These are phyloP conservation scores for Blastocystis sp. DNA, from an alignment of 352 stramenopile species.

Conservation along the genomic window DNA sequence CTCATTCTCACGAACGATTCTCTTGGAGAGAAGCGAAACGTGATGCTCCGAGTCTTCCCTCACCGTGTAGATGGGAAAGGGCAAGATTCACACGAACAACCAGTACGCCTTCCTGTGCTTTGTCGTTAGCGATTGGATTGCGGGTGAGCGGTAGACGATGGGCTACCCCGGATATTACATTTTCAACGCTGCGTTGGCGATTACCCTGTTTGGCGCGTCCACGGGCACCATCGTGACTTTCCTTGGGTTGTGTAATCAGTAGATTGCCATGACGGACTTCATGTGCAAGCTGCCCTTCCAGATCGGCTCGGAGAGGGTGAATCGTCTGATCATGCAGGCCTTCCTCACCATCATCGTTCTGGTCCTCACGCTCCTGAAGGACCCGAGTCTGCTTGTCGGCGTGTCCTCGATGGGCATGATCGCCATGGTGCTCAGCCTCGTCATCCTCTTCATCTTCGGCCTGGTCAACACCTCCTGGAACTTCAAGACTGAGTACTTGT, in stretches of 20 bases:
- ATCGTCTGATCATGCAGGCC: slow-evolving; percentile 8
- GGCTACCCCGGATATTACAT: slow-evolving; percentile 20
- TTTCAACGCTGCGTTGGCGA: slow-evolving; percentile 29
- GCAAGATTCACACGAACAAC: slow-evolving; percentile 51
- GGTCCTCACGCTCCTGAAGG: slow-evolving; percentile 40
- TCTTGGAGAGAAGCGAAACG: neutral
- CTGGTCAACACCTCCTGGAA: neutral
- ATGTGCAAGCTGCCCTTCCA: slow-evolving; percentile 36
- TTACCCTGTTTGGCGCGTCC: slow-evolving; percentile 42
- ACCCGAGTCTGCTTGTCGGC: slow-evolving; percentile 44
- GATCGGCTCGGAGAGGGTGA: neutral
- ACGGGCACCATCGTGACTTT: slow-evolving; percentile 51
- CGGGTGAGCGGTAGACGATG: slow-evolving; percentile 44
- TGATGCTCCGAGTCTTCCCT: neutral
- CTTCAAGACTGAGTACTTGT: slow-evolving; percentile 33
- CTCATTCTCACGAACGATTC: slow-evolving; percentile 14
- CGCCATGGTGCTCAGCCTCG: slow-evolving; percentile 26
- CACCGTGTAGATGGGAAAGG: neutral
- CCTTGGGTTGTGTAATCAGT: neutral
- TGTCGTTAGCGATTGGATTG: neutral
- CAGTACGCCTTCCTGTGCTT: slow-evolving; percentile 61
- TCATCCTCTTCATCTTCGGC: slow-evolving; percentile 58
- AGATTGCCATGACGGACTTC: slow-evolving; percentile 67
- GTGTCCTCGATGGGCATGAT: slow-evolving; percentile 51
- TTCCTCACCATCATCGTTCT: slow-evolving; percentile 23